Conservation (phyloP, 2,329 filamentous ascomycete genomes). For the Claviceps sp. region DNA sequence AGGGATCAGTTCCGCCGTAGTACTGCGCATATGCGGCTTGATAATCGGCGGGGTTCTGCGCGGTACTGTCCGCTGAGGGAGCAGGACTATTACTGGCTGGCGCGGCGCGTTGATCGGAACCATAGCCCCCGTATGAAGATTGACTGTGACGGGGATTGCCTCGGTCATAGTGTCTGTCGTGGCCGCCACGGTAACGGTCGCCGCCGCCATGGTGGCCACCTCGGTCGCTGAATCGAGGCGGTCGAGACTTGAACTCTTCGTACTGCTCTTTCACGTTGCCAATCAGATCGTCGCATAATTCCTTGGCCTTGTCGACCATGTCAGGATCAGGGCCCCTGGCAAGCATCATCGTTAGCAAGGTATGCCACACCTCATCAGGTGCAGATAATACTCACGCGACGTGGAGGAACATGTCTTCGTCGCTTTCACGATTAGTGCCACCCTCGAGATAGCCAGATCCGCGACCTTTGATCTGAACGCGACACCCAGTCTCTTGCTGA, state of each 20-base stretch:
- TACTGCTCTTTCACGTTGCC: conserved; percentile 81
- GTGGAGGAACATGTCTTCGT: conserved; percentile 93
- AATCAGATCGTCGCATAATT: conserved; percentile 78
- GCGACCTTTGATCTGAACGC: conserved; percentile 95
- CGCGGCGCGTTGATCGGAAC: conserved; percentile 14
- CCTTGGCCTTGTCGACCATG: conserved; percentile 77
- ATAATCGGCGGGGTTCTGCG: conserved; percentile 42
- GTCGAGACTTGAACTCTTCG: conserved; percentile 76
- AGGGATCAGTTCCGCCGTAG: conserved; percentile 64
- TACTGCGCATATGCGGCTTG: conserved; percentile 75
- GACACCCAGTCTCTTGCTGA: conserved; percentile 85
- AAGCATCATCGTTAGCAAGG: conserved; percentile 2
- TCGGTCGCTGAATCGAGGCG: conserved; percentile 49
- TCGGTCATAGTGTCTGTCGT: conserved; percentile 16
- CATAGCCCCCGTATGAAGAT: conserved; percentile 17
- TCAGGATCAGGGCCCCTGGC: conserved; percentile 69
- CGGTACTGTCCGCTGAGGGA: conserved; percentile 16
- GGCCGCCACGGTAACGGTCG: conserved; percentile 19
- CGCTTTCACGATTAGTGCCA: conserved; percentile 76
- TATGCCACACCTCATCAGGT: neutral
- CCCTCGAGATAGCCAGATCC: conserved; percentile 90
- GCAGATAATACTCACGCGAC: conserved; percentile 56
- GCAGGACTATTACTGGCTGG: conserved; percentile 27
- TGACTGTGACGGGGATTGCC: conserved; percentile 16
- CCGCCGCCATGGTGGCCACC: conserved; percentile 17